phyloP scores from a whole-genome alignment of 208 protist species.

The Crithidia thermophila region DNA sequence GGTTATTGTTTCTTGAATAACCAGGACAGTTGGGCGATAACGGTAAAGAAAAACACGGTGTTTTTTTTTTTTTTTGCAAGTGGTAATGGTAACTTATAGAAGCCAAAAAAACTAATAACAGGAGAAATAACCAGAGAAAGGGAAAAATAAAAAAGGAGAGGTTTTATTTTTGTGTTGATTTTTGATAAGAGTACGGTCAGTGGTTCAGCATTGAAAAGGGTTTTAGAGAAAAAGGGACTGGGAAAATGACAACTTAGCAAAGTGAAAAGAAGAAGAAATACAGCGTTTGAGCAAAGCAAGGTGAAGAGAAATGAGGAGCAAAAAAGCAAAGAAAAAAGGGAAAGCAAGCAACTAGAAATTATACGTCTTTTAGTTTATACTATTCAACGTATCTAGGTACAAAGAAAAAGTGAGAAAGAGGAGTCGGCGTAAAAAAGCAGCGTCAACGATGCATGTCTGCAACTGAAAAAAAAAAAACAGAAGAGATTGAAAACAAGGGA shows the following conservation, averaged over 20 bases:
- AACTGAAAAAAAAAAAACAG: not conserved
- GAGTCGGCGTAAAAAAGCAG: not conserved
- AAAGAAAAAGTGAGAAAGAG: not conserved
- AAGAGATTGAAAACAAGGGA: not conserved
- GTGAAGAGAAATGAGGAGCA: not conserved
- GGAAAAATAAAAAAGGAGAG: not conserved
- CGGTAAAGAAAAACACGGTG: not conserved
- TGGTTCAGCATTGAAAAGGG: too few relatives aligned
- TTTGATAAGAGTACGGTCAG: too few relatives aligned
- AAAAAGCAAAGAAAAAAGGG: not conserved
- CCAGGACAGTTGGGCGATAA: not conserved
- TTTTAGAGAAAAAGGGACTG: too few relatives aligned
- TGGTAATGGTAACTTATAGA: not conserved
- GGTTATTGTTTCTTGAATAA: too few relatives aligned
- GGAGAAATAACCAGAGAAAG: not conserved
- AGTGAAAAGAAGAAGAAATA: not conserved
- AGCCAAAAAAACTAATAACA: not conserved
- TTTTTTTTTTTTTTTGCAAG: not conserved
- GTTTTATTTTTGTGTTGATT: too few relatives aligned
- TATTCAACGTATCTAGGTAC: not conserved
- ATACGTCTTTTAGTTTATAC: not conserved
- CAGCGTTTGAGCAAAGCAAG: not conserved
- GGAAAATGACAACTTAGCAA: not conserved
- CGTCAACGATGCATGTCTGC: not conserved
- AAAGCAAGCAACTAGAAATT: not conserved